A percentile compares a stretch with the other conserved stretches of the same genome.
These are phyloP conservation scores for Clarireedia paspali DNA, from an alignment of 2,329 filamentous ascomycete genomes.

Conservation along the genomic window DNA sequence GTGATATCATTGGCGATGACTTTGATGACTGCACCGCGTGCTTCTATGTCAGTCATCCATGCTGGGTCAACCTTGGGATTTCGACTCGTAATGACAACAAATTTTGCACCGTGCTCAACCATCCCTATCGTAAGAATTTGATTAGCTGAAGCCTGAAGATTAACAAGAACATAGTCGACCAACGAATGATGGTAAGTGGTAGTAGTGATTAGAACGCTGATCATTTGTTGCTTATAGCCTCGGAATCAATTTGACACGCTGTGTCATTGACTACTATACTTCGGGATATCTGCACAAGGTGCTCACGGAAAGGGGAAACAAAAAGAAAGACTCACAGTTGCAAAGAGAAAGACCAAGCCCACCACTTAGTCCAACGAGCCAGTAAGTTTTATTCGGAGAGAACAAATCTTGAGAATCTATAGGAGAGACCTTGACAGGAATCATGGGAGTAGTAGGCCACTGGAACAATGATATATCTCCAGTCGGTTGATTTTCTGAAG, in stretches of 20 bases:
- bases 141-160: too few species aligned
- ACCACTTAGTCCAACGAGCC: slow-evolving; percentile 25
- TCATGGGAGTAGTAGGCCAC: too few species aligned
- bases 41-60: not conserved
- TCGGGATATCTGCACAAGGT: too few species aligned
- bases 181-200: too few species aligned
- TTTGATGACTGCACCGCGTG: not conserved
- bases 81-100: slow-evolving; percentile 18
- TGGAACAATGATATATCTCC: too few species aligned
- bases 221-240: too few species aligned
- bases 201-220: too few species aligned
- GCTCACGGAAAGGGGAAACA: too few species aligned
- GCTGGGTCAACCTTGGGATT: slow-evolving; percentile 22
- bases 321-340: slow-evolving; percentile 20
- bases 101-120: slow-evolving; percentile 33
- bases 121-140: slow-evolving; percentile 22
- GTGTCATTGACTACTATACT: too few species aligned
- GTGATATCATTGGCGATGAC: not conserved
- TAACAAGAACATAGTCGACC: too few species aligned
- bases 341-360: slow-evolving; percentile 32
- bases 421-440: not conserved
- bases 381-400: slow-evolving; percentile 24
- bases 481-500: too few species aligned
- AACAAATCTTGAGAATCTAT: not conserved
- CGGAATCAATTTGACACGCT: too few species aligned